Percentiles rank a stretch among this genome's conserved stretches.
Evolutionary conservation across 176 grass and related monocot species (phyloP).

Genomic region (Carex cristatella): DNA sequence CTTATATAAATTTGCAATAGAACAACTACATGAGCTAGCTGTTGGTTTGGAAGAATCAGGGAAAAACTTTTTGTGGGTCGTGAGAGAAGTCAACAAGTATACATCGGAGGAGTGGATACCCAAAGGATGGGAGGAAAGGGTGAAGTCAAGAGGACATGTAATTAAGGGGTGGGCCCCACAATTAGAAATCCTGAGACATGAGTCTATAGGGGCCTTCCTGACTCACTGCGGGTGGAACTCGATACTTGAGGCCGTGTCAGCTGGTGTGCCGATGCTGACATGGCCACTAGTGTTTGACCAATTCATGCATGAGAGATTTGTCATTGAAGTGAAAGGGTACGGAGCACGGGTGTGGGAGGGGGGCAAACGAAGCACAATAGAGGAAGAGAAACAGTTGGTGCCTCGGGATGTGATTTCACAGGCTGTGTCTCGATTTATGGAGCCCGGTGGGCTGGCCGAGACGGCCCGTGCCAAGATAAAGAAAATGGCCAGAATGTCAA

Average conservation of each 20-base stretch:
- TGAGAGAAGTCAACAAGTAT: neutral
- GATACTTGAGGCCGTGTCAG: constrained; percentile 9
- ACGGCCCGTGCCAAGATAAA: neutral
- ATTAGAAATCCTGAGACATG: constrained; percentile 3
- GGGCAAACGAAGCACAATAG: neutral
- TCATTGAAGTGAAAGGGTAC: neutral
- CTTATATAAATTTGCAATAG: neutral
- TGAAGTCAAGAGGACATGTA: neutral
- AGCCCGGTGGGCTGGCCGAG: neutral
- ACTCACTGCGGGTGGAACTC: neutral
- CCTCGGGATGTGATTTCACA: neutral
- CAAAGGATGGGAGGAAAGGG: constrained; percentile 6
- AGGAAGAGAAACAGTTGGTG: neutral
- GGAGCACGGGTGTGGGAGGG: neutral
- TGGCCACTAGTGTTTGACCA: constrained; percentile 40
- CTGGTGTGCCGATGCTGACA: constrained; percentile 38
- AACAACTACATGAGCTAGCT: constrained; percentile 33
- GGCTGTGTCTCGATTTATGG: constrained; percentile 21
- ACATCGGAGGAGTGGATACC: neutral
- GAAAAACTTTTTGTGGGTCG: constrained; percentile 33
- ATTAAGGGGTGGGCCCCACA: constrained; percentile 26
- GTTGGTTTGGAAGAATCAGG: constrained; percentile 33
- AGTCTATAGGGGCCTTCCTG: neutral
- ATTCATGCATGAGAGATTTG: constrained; percentile 25
- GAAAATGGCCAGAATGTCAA: constrained; percentile 19